These are phyloP conservation scores for Abelmoschus esculentus DNA, from an alignment of 345 rosid species.

Conservation along the genomic window DNA sequence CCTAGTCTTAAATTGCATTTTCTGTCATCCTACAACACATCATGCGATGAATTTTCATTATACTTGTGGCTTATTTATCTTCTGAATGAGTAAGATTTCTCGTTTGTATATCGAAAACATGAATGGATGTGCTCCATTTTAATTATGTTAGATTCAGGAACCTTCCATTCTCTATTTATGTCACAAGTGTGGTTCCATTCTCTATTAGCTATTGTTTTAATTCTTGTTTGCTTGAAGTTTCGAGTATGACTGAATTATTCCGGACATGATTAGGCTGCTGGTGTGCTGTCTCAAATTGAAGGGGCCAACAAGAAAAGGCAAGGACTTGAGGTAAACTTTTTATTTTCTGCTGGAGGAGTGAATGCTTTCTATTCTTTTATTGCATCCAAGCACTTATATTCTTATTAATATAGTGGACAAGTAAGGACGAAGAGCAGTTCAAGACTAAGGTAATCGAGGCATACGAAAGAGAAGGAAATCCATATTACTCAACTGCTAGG, in stretches of 20 bases:
- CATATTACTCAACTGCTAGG: conserved; percentile 82
- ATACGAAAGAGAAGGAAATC: conserved; percentile 71
- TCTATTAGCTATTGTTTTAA: not conserved
- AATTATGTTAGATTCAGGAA: not conserved
- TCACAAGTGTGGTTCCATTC: not conserved
- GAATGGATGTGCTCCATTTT: not conserved
- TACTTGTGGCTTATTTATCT: not conserved
- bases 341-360: not conserved
- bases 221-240: not conserved
- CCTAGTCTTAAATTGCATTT: not conserved
- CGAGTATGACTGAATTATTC: not conserved
- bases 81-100: not conserved
- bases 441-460: conserved; percentile 68
- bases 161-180: not conserved
- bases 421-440: conserved; percentile 65
- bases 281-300: conserved; percentile 88
- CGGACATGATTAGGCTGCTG: conserved; percentile 64
- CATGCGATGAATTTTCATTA: not conserved
- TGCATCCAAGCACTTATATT: not conserved
- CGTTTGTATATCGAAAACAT: not conserved
- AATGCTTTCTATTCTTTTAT: not conserved
- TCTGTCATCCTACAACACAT: not conserved
- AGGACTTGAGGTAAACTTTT: conserved; percentile 56
- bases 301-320: conserved; percentile 79
- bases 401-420: conserved; percentile 52